Percentiles rank a stretch among this genome's conserved stretches.
These are phyloP conservation scores for Ceratobasidium sp. DNA, from an alignment of 1,284 basidiomycete genomes.

Conservation along the genomic window DNA sequence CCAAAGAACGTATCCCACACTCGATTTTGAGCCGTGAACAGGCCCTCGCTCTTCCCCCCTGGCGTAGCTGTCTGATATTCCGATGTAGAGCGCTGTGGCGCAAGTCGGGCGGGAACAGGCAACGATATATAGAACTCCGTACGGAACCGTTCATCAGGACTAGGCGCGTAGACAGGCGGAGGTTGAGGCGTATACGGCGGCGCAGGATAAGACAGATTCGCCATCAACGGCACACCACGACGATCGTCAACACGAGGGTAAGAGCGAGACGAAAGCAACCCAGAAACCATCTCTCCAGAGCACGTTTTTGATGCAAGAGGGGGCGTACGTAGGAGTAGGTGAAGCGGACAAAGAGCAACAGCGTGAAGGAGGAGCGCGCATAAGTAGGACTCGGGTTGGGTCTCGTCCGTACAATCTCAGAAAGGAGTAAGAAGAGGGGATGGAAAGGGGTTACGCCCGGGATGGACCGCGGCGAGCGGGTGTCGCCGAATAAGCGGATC, in stretches of 20 bases:
- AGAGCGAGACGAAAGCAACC: not conserved
- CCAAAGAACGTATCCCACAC: constrained; percentile 5
- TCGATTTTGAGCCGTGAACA: not conserved
- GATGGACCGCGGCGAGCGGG: not conserved
- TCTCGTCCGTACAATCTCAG: not conserved
- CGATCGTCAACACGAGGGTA: not conserved
- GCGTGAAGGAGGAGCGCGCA: not conserved
- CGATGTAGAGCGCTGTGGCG: too few species aligned
- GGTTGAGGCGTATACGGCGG: not conserved
- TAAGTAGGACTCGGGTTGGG: constrained; percentile 1
- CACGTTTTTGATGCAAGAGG: too few species aligned
- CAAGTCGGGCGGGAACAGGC: not conserved
- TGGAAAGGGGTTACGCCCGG: not conserved
- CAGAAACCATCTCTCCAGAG: not conserved
- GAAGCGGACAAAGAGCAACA: not conserved
- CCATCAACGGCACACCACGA: not conserved
- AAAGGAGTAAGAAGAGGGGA: not conserved
- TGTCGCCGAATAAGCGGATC: not conserved
- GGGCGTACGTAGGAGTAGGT: not conserved
- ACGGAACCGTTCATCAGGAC: too few species aligned
- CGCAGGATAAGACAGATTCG: not conserved
- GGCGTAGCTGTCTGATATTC: too few species aligned
- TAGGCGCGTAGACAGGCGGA: not conserved
- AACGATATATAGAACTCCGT: not conserved
- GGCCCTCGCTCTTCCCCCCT: too few species aligned